Conservation (phyloP, 257 asterid genomes). For the Fraxinus cuspidata region DNA sequence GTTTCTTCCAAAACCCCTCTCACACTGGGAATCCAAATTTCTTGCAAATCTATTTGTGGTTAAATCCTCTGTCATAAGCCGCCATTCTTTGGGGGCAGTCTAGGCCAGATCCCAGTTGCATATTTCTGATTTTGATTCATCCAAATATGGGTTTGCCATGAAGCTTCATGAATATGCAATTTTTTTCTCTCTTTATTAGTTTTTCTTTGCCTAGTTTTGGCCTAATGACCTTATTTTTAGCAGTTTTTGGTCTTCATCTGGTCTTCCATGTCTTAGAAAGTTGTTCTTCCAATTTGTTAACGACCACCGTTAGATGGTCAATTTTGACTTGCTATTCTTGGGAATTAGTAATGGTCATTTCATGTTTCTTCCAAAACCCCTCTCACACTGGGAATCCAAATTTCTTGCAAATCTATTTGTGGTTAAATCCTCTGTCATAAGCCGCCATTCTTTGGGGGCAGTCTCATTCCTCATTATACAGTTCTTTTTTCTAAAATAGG, state of each 20-base stretch:
- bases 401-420: background rate
- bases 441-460: conserved; percentile 1
- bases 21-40: conserved; percentile 7
- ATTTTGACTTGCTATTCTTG: conserved; percentile 30
- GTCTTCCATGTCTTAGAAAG: conserved; percentile 26
- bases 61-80: conserved; percentile 27
- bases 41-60: background rate
- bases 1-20: conserved; percentile 29
- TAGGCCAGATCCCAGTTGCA: conserved; percentile 42
- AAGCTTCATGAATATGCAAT: background rate
- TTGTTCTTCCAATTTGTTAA: conserved; percentile 19
- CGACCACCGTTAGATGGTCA: conserved; percentile 29
- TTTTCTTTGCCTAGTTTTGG: conserved; percentile 26
- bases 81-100: background rate
- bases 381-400: background rate
- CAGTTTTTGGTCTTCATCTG: conserved; percentile 25
- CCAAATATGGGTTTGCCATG: conserved; percentile 17
- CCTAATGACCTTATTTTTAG: conserved; percentile 29
- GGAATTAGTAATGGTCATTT: conserved; percentile 43
- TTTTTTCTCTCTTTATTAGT: background rate
- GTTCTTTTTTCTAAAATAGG: conserved; percentile 15
- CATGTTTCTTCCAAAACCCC: conserved; percentile 38
- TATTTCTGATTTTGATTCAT: conserved; percentile 28
- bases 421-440: conserved; percentile 27
- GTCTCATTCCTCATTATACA: background rate